phyloP scores from a whole-genome alignment of 2,329 filamentous ascomycete genomes.

The Apiospora sp. region DNA sequence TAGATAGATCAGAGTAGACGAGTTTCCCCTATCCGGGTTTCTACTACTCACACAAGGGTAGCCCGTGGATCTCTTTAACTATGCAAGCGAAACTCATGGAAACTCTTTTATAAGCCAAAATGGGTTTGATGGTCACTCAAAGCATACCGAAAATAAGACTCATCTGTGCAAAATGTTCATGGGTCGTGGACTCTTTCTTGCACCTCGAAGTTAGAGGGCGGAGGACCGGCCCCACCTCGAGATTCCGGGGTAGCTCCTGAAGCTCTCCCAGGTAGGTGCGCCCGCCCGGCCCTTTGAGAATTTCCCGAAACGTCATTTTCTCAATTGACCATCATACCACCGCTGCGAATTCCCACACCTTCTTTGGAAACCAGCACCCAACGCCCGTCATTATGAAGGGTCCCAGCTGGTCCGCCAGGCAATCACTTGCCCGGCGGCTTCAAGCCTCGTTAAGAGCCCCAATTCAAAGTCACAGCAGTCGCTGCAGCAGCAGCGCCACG shows the following conservation, averaged over 20 bases:
- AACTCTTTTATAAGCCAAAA: background rate
- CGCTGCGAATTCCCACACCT: background rate
- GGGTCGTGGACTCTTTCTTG: background rate
- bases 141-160: background rate
- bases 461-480: constrained; percentile 28
- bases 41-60: background rate
- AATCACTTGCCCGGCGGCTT: constrained; percentile 37
- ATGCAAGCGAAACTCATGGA: background rate
- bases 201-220: background rate
- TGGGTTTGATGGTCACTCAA: background rate
- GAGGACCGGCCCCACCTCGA: constrained; percentile 12
- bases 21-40: background rate
- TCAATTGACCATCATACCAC: constrained; percentile 1
- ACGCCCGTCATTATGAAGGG: constrained; percentile 35
- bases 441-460: constrained; percentile 37
- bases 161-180: background rate
- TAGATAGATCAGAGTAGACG: background rate
- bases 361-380: background rate
- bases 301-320: constrained; percentile 26
- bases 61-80: background rate
- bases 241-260: constrained; percentile 14
- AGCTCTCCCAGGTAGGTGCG: constrained; percentile 7
- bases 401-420: constrained; percentile 33
- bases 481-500: background rate
- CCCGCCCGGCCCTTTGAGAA: constrained; percentile 7